Conservation (phyloP, 2,329 filamentous ascomycete species). For the Neofusicoccum ribis region DNA sequence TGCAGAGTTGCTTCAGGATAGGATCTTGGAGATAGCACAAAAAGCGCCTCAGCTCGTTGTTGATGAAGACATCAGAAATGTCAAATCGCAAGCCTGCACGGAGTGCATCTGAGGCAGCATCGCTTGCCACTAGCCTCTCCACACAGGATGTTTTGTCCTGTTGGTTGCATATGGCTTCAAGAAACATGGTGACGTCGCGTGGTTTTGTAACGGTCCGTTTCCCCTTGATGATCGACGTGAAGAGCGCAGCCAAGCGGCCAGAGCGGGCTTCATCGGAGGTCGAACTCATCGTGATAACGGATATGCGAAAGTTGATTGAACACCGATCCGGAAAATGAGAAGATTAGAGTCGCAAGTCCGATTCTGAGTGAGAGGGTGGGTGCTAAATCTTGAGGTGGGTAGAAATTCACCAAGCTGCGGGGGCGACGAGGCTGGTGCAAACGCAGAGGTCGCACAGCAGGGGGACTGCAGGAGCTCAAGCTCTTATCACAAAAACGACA, state of each 20-base stretch:
- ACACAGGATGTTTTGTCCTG: constrained; percentile 43
- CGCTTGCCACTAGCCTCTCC: constrained; percentile 32
- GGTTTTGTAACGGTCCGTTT: constrained; percentile 39
- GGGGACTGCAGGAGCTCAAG: background rate
- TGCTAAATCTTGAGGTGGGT: too few relatives aligned
- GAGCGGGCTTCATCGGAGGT: constrained; percentile 24
- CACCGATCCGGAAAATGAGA: too few relatives aligned
- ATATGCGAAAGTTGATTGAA: background rate
- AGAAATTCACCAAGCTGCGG: background rate
- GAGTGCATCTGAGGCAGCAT: constrained; percentile 35
- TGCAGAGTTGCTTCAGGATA: constrained; percentile 49
- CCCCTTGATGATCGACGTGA: constrained; percentile 42
- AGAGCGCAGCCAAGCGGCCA: constrained; percentile 40
- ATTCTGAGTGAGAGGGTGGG: too few relatives aligned
- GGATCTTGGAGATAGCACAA: constrained; percentile 44
- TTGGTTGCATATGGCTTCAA: constrained; percentile 51
- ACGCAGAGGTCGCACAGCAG: background rate
- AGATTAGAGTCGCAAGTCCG: too few relatives aligned
- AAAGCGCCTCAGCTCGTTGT: constrained; percentile 34
- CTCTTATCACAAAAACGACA: background rate
- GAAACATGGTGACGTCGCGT: constrained; percentile 46
- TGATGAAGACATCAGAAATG: constrained; percentile 47
- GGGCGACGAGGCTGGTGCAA: background rate
- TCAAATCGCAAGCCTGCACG: constrained; percentile 47
- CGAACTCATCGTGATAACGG: background rate